Percentiles rank a stretch among this genome's conserved stretches.
Conservation (phyloP, 2,329 filamentous ascomycete genomes). For the Fusarium beomiforme region DNA sequence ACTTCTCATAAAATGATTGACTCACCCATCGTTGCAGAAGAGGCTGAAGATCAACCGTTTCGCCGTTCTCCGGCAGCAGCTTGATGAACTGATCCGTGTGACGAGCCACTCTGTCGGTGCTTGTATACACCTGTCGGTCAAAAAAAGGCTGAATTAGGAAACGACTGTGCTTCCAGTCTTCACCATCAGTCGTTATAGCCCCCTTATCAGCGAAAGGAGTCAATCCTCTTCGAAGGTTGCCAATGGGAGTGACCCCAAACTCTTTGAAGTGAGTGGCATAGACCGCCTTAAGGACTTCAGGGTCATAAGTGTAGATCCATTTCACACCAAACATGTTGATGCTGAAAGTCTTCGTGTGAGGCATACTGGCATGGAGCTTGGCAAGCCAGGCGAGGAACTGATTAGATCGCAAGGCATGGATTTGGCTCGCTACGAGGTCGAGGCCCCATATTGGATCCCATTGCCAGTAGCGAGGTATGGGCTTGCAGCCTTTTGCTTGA, state of each 20-base stretch:
- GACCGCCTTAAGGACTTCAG: neutral
- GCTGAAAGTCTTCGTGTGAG: neutral
- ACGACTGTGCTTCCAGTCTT: neutral
- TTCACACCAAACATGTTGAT: neutral
- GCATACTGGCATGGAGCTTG: neutral
- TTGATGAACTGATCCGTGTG: neutral
- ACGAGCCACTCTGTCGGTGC: neutral
- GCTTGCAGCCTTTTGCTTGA: neutral
- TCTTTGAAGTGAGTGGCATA: neutral
- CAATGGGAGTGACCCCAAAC: neutral
- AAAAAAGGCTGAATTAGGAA: neutral
- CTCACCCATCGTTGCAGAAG: neutral
- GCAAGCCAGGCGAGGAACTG: neutral
- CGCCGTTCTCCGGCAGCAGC: neutral
- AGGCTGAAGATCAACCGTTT: neutral
- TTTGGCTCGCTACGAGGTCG: neutral
- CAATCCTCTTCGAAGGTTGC: neutral
- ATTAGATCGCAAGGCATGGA: neutral
- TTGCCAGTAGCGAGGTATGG: neutral
- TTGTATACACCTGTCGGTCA: constrained; percentile 1
- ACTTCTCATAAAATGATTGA: neutral
- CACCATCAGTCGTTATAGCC: neutral
- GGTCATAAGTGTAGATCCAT: neutral
- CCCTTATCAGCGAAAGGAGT: neutral
- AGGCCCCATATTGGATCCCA: neutral